These are phyloP conservation scores for Lentinula lateritia DNA, from an alignment of 768 basidiomycete genomes.

Conservation along the genomic window DNA sequence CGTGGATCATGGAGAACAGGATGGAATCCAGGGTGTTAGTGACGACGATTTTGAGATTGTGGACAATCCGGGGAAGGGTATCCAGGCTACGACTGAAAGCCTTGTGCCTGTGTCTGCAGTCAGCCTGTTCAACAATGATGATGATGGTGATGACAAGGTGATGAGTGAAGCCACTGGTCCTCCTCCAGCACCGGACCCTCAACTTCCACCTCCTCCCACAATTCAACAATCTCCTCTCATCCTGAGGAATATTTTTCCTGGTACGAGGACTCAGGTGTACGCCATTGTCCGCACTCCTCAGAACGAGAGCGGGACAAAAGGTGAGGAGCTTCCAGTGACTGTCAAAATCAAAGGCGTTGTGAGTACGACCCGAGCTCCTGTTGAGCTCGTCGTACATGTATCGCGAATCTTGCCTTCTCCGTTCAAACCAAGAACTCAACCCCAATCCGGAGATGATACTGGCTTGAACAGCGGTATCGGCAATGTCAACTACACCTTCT, in stretches of 20 bases:
- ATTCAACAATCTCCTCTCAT: constrained; percentile 6
- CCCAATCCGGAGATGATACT: not conserved
- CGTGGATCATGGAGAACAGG: not conserved
- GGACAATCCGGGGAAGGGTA: not conserved
- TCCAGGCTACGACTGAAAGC: no score
- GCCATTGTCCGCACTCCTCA: constrained; percentile 1
- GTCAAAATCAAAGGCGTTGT: not conserved
- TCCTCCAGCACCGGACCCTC: not conserved
- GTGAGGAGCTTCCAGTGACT: not conserved
- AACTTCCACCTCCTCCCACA: not conserved
- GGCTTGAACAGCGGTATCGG: not conserved
- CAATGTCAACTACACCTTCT: not conserved
- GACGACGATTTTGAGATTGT: not conserved
- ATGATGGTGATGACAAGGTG: not conserved
- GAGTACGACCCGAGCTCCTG: not conserved
- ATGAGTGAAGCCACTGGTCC: not conserved
- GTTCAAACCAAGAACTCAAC: not conserved
- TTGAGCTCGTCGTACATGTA: not conserved
- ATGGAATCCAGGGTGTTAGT: not conserved
- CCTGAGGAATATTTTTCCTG: constrained; percentile 1
- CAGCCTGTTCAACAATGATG: not conserved
- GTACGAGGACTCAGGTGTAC: constrained; percentile 1
- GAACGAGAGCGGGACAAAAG: not conserved
- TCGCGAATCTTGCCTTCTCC: not conserved
- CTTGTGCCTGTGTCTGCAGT: not conserved